A percentile compares a stretch with the other conserved stretches of the same genome.
Evolutionary conservation across 2,329 filamentous ascomycete species (phyloP).

Genomic region (Monilinia fructigena): DNA sequence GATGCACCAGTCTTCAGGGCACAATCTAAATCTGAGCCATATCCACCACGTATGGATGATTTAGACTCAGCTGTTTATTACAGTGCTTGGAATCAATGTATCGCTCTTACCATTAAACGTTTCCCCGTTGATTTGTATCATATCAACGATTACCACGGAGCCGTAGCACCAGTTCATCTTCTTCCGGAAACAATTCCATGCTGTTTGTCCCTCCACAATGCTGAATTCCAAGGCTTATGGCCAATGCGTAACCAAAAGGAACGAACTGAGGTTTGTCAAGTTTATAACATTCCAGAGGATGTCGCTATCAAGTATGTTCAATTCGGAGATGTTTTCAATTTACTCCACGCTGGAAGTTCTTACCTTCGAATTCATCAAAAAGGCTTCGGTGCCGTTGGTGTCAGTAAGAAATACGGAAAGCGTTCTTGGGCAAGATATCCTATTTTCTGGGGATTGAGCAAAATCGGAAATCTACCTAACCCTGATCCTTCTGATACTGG

Average conservation of each 20-base stretch:
- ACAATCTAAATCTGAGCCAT: slow-evolving; percentile 61
- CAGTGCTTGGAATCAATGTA: slow-evolving; percentile 69
- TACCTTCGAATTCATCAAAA: slow-evolving; percentile 66
- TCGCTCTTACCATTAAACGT: slow-evolving; percentile 60
- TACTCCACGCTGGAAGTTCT: slow-evolving; percentile 60
- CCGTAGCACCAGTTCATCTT: slow-evolving; percentile 62
- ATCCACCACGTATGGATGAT: slow-evolving; percentile 68
- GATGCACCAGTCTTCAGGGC: slow-evolving; percentile 59
- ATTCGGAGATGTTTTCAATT: slow-evolving; percentile 67
- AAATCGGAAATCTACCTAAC: slow-evolving; percentile 68
- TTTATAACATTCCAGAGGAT: slow-evolving; percentile 60
- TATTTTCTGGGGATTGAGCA: slow-evolving; percentile 65
- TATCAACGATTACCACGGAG: slow-evolving; percentile 65
- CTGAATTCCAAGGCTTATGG: slow-evolving; percentile 69
- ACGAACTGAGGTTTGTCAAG: slow-evolving; percentile 60
- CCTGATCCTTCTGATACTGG: slow-evolving; percentile 61
- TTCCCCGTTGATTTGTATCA: slow-evolving; percentile 65
- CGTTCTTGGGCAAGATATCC: slow-evolving; percentile 65
- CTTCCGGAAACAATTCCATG: slow-evolving; percentile 59
- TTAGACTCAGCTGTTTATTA: slow-evolving; percentile 67
- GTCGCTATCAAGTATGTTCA: slow-evolving; percentile 61
- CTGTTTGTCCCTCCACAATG: slow-evolving; percentile 65
- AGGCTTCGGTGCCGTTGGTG: slow-evolving; percentile 66
- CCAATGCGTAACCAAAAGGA: slow-evolving; percentile 63
- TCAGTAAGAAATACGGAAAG: slow-evolving; percentile 67